Conservation (phyloP, 352 stramenopile species). For the Phytophthora aleatoria region DNA sequence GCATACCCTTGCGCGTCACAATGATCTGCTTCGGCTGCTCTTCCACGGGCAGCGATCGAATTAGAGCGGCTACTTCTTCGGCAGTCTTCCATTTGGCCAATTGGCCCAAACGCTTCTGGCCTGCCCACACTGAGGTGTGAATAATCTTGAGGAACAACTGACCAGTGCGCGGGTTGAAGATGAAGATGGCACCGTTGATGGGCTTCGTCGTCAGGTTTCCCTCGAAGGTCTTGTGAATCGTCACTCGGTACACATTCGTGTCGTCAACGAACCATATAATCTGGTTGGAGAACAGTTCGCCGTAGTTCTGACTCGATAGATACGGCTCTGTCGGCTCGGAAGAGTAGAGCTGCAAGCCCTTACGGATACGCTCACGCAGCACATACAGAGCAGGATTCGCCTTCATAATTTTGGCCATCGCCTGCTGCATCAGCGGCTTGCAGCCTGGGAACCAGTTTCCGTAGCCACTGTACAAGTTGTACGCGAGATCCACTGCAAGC, state of each 20-base stretch:
- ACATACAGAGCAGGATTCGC: conserved; percentile 99
- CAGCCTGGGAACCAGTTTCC: conserved; percentile 99
- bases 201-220: conserved; percentile 99
- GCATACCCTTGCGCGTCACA: conserved; percentile 99
- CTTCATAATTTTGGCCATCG: conserved; percentile 99
- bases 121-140: conserved; percentile 99
- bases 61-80: conserved; percentile 99
- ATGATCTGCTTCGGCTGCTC: conserved; percentile 99
- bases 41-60: conserved; percentile 98
- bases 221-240: conserved; percentile 99
- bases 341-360: conserved; percentile 99
- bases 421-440: conserved; percentile 99
- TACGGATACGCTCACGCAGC: conserved; percentile 98
- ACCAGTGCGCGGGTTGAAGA: conserved; percentile 99
- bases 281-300: conserved; percentile 99
- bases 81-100: conserved; percentile 99
- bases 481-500: conserved; percentile 97
- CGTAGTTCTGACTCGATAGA: conserved; percentile 99
- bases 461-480: conserved; percentile 99
- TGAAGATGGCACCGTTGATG: conserved; percentile 99
- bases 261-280: conserved; percentile 99
- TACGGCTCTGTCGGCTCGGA: conserved; percentile 99
- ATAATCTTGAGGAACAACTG: conserved; percentile 99
- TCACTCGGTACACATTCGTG: conserved; percentile 99
- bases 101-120: conserved; percentile 99